A percentile compares a stretch with the other conserved stretches of the same genome.
These are phyloP conservation scores for Proliferodiscus dingleyae DNA, from an alignment of 2,329 filamentous ascomycete species.

Conservation along the genomic window DNA sequence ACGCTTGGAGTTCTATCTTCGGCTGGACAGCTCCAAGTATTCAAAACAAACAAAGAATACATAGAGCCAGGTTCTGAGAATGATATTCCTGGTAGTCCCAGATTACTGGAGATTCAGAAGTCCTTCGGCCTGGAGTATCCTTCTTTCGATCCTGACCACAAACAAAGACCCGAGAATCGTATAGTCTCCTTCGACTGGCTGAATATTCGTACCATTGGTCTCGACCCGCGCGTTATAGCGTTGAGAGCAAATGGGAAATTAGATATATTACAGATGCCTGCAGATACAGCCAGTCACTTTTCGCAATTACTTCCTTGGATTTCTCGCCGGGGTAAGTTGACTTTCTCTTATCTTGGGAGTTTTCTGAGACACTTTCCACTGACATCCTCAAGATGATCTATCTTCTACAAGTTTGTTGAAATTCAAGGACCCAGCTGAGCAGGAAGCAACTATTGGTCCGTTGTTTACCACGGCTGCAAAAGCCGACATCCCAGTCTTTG, in stretches of 20 bases:
- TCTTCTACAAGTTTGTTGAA: constrained; percentile 53
- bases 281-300: constrained; percentile 51
- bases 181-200: constrained; percentile 68
- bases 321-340: constrained; percentile 40
- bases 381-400: constrained; percentile 39
- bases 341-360: neutral
- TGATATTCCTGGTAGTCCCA: constrained; percentile 48
- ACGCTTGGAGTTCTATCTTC: constrained; percentile 57
- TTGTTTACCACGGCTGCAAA: constrained; percentile 50
- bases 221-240: constrained; percentile 55
- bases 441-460: constrained; percentile 48
- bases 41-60: constrained; percentile 54
- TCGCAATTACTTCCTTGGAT: constrained; percentile 59
- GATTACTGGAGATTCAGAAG: constrained; percentile 54
- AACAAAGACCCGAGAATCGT: constrained; percentile 46
- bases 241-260: constrained; percentile 56
- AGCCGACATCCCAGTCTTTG: constrained; percentile 53
- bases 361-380: constrained; percentile 18
- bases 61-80: constrained; percentile 38
- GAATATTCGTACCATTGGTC: constrained; percentile 49
- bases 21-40: constrained; percentile 57
- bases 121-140: constrained; percentile 59
- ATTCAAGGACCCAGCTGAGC: constrained; percentile 49
- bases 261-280: constrained; percentile 58
- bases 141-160: constrained; percentile 43